Percentiles rank a stretch among this genome's conserved stretches.
These are phyloP conservation scores for Cytospora leucostoma DNA, from an alignment of 2,329 filamentous ascomycete species.

Conservation along the genomic window DNA sequence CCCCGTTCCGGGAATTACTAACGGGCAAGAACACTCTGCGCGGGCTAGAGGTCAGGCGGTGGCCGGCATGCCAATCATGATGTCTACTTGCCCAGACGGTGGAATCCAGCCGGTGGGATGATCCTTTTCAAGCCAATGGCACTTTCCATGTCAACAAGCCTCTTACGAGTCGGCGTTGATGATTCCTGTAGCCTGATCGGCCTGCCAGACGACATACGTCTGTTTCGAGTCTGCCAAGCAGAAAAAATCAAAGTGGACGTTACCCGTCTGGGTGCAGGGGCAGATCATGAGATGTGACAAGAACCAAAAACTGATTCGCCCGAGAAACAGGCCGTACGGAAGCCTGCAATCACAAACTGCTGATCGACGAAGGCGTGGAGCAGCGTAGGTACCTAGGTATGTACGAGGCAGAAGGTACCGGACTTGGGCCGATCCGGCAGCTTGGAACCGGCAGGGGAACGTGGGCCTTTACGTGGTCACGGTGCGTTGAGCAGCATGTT, in stretches of 20 bases:
- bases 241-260: neutral
- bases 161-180: neutral
- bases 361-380: slow-evolving; percentile 14
- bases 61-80: neutral
- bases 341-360: neutral
- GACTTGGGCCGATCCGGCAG: slow-evolving; percentile 18
- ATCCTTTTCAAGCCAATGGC: neutral
- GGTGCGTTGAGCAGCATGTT: slow-evolving; percentile 16
- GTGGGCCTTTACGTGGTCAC: slow-evolving; percentile 10
- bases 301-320: neutral
- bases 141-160: neutral
- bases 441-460: slow-evolving; percentile 20
- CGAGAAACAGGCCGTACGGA: slow-evolving; percentile 3
- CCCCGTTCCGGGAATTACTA: neutral
- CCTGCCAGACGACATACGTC: neutral
- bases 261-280: neutral
- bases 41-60: neutral
- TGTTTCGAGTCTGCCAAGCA: neutral
- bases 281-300: slow-evolving; percentile 6
- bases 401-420: neutral
- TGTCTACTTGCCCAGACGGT: neutral
- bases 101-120: neutral
- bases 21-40: neutral
- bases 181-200: neutral
- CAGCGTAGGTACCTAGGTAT: too few relatives aligned